Evolutionary conservation across 2,329 filamentous ascomycete genomes (phyloP).

Genomic region (Purpureocillium takamizusanense): DNA sequence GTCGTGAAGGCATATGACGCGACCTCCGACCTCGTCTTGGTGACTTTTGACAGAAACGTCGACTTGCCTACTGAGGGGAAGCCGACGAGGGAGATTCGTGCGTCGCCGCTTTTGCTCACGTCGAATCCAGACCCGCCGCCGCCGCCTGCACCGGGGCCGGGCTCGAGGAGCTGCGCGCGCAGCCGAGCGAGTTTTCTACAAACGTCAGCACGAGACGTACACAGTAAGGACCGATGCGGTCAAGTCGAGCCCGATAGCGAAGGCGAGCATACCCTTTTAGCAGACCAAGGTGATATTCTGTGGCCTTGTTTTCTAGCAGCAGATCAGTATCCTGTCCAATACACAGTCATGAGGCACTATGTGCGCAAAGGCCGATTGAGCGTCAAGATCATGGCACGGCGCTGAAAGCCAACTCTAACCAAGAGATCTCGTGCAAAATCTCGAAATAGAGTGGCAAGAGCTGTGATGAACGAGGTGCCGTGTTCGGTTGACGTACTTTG

Average conservation of each 20-base stretch:
- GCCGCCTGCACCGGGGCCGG: constrained; percentile 66
- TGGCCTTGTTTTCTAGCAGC: constrained; percentile 87
- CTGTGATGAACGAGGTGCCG: background rate
- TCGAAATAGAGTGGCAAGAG: too few relatives aligned
- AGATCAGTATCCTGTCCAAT: constrained; percentile 15
- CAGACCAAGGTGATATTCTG: constrained; percentile 96
- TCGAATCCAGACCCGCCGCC: constrained; percentile 81
- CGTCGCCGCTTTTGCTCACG: constrained; percentile 93
- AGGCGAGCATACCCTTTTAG: constrained; percentile 68
- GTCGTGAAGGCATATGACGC: constrained; percentile 97
- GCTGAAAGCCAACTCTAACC: too few relatives aligned
- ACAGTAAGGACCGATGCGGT: background rate
- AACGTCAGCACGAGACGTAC: constrained; percentile 6
- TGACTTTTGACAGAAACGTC: constrained; percentile 97
- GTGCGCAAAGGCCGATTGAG: too few relatives aligned
- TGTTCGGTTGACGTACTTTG: constrained; percentile 62
- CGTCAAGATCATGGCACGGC: too few relatives aligned
- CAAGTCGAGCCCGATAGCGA: constrained; percentile 12
- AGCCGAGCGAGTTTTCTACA: constrained; percentile 87
- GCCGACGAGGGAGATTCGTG: constrained; percentile 93
- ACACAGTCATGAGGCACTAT: too few relatives aligned
- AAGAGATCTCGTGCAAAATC: too few relatives aligned
- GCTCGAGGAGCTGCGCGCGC: constrained; percentile 88
- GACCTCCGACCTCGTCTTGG: constrained; percentile 93
- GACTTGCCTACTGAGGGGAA: constrained; percentile 99